Evolutionary conservation across 2,329 filamentous ascomycete species (phyloP), one percentile per base, ranked within the genome.

Genomic region (Sclerotinia subarctica): DNA sequence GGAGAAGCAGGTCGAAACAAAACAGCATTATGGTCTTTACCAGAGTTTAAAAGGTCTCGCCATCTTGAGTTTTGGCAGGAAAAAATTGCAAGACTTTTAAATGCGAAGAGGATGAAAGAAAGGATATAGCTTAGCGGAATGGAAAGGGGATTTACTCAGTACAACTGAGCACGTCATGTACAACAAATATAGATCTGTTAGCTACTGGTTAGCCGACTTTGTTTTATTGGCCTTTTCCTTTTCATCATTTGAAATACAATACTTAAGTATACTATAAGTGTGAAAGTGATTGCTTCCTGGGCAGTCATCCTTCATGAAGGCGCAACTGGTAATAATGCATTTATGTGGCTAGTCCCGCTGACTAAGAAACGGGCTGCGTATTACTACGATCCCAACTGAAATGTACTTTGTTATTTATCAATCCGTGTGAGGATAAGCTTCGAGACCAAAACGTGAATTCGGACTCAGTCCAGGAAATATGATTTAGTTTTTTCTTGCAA

Each of bases 1-100:
- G 71, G 74, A 26, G 66, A 71, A 4, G 70, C 67, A 35, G 73
- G 75, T 15, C 21, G 49, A 19, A 66, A 70, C 1, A 44, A 77
- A 42, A 65, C 72, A 46, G 58, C 66, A 6, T 51, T 77, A 17
- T 77, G 74, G 75, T 52, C 29, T 7, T 70, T 78, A 70, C 75
- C 76, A 26, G 73, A 76, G 59, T 77, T 73, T 62, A 67, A 73
- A 24, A 71, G 64, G 1, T 56, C 67, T 32, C 38, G 47, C 11
- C 66, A 71, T 21, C 75, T 77, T 42, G 49, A 32, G 8, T 3
- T 19, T 24, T 77, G 75, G 75, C 69, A 64, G 59, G 32, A 65
- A 1, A 76, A 72, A 65, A 76, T 77, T 17, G 21, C 47, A 32
- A 32, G 38, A 11, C 26, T 46, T 32, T 58, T 75, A 8, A 52